A percentile compares a stretch with the other conserved stretches of the same genome.
Evolutionary conservation across 2,329 filamentous ascomycete genomes (phyloP).

Genomic region (Aspergillus sp.): DNA sequence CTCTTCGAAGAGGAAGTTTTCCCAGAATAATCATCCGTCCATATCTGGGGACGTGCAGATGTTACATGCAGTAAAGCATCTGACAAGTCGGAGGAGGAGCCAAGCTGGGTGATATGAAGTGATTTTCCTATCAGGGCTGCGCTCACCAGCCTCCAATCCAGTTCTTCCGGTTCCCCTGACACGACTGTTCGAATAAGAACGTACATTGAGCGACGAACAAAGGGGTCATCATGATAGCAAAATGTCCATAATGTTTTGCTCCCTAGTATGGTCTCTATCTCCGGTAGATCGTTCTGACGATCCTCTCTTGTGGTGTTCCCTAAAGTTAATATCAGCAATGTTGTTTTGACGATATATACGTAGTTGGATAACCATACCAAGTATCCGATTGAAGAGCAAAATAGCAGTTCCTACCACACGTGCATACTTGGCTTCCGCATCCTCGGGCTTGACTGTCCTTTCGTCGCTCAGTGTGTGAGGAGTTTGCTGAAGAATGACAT

Average conservation of each 20-base stretch:
- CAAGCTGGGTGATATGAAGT: constrained; percentile 68
- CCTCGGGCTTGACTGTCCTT: constrained; percentile 77
- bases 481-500: constrained; percentile 76
- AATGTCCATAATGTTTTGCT: constrained; percentile 63
- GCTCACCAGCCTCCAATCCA: constrained; percentile 66
- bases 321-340: constrained; percentile 22
- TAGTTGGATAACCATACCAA: constrained; percentile 37
- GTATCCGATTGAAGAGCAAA: constrained; percentile 54
- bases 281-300: constrained; percentile 58
- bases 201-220: constrained; percentile 59
- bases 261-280: constrained; percentile 66
- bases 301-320: constrained; percentile 47
- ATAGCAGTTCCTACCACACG: constrained; percentile 68
- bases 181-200: constrained; percentile 54
- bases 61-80: constrained; percentile 68
- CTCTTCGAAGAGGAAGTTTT: constrained; percentile 58
- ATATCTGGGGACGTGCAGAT: constrained; percentile 63
- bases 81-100: constrained; percentile 71
- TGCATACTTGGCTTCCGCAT: constrained; percentile 81
- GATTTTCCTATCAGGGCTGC: constrained; percentile 72
- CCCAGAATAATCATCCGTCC: constrained; percentile 65
- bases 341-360: background rate
- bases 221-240: constrained; percentile 55
- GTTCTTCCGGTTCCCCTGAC: constrained; percentile 45
- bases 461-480: constrained; percentile 83